Evolutionary conservation across 305 asterid species (phyloP), one percentile per base, ranked within the genome.

Genomic region (Withania somnifera): DNA sequence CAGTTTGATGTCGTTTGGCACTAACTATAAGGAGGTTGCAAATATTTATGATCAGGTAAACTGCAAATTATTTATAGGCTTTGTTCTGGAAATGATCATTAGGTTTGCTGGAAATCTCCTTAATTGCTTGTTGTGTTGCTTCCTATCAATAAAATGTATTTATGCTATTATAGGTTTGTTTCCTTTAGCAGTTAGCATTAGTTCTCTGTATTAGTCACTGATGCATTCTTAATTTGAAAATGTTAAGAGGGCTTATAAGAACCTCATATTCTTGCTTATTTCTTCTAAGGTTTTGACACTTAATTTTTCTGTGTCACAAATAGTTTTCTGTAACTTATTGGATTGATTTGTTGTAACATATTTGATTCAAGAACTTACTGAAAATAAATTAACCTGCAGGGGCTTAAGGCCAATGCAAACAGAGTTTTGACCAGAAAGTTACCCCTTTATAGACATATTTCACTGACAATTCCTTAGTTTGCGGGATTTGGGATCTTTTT

Each of bases 1-100:
- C 83, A 96, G 98, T 87, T 90, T 96, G 89, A 96, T 96, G 99
- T 96, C 99, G 24, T 94, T 92, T 81, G 98, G 91, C 82, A 89
- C 93, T 20, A 89, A 87, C 91, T 96, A 94, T 92, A 96, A 94
- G 91, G 97, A 94, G 90, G 98, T 96, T 20, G 86, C 99, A 22
- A 93, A 92, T 81, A 90, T 88, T 69, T 96, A 85, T 84, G 98
- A 96, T 88, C 98, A 94, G 98, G 99, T 95, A 89, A 58, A n/a
- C 78, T 86, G 32, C 15, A 57, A 80, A 32, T 69, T 81, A 52
- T 61, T 17, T 67, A 34, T 28, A 32, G 32, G 64, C 11, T 58
- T 58, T 79, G 1, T 58, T 79, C 8, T 2, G 42, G n/a, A 40
- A 24, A 56, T 36, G 24, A 60, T 58, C 40, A 34, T 58, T 79